Evolutionary conservation across 192 early-diverging fungal species (phyloP).

Genomic region (Podila clonocystis): DNA sequence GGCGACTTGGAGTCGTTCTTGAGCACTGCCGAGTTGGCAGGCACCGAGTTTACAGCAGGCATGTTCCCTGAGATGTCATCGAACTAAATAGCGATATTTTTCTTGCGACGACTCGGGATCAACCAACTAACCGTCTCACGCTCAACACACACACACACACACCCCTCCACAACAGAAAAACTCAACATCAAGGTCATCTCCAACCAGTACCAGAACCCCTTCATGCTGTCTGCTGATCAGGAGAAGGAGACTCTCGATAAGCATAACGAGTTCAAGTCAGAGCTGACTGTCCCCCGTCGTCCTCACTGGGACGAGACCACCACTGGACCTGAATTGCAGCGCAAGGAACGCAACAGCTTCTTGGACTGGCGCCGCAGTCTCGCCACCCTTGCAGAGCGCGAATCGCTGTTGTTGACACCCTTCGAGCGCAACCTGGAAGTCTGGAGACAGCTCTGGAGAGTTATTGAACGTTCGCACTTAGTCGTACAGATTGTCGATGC

Average conservation of each 20-base stretch:
- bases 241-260: conserved; percentile 79
- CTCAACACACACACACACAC: too few relatives aligned
- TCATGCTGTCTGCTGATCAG: conserved; percentile 81
- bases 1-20: conserved; percentile 97
- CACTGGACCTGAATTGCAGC: conserved; percentile 83
- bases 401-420: conserved; percentile 94
- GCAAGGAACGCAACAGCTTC: conserved; percentile 85
- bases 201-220: conserved; percentile 81
- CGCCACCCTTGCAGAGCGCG: conserved; percentile 91
- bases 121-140: conserved; percentile 4
- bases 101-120: background rate
- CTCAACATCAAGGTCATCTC: conserved; percentile 88
- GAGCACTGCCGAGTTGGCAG: conserved; percentile 93
- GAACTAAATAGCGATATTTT: too few relatives aligned
- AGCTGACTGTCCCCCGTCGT: conserved; percentile 86
- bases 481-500: conserved; percentile 99
- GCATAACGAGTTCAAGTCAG: conserved; percentile 79
- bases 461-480: conserved; percentile 95
- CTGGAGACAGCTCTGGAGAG: conserved; percentile 99
- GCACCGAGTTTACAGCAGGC: conserved; percentile 92
- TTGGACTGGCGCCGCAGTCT: conserved; percentile 92
- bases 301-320: conserved; percentile 91
- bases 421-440: conserved; percentile 99
- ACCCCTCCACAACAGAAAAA: conserved; percentile 60
- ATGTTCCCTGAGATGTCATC: conserved; percentile 2